Evolutionary conservation across 768 basidiomycete genomes (phyloP), one percentile per base, ranked within the genome.

Genomic region (Suillus clintonianus): DNA sequence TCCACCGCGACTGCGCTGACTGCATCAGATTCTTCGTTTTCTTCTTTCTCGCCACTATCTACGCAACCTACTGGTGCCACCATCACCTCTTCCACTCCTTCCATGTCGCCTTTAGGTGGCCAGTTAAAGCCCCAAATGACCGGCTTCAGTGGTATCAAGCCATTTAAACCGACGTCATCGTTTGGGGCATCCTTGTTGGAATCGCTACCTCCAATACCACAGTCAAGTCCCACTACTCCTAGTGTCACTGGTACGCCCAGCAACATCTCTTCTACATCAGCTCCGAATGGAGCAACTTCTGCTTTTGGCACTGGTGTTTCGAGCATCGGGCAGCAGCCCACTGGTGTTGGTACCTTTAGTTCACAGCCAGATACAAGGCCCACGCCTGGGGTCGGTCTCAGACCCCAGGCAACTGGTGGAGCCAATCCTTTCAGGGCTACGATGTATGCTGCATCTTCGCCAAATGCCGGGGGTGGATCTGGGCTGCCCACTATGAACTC

Each of bases 81-180:
- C 0, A 64, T 69, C 14, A 64, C 73, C 30, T 75, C 80, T 0
- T 71, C 70, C 43, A 54, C 75, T 0, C 73, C 79, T 1, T 79
- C 80, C 5, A 71, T 75, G 42, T 64, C 75, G 27, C 42, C 65
- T 45, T 34, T 58, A 37, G 37, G 30, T 65, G 48, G 59, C 51
- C 71, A 64, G 50, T 58, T 85, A 17, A 80, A 79, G 66, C 68
- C 82, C 4, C 85, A 86, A 68, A 58, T 67, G 53, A 86, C 85
- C 5, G 85, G 85, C 2, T 85, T 81, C 60, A 79, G 82, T 30
- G 89, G 88, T 6, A 73, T 93, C 67, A 92, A 90, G 71, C 85
- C 90, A 7, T 95, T 95, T 81, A 92, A 93, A 70, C 93, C 93
- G 3, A 83, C 88, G 3, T 90, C 89, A 2, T 88, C 85, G 47